Base-by-base conservation (phyloP, 768 basidiomycete species). In the Pseudohyphozyma bogoriensis region DNA sequence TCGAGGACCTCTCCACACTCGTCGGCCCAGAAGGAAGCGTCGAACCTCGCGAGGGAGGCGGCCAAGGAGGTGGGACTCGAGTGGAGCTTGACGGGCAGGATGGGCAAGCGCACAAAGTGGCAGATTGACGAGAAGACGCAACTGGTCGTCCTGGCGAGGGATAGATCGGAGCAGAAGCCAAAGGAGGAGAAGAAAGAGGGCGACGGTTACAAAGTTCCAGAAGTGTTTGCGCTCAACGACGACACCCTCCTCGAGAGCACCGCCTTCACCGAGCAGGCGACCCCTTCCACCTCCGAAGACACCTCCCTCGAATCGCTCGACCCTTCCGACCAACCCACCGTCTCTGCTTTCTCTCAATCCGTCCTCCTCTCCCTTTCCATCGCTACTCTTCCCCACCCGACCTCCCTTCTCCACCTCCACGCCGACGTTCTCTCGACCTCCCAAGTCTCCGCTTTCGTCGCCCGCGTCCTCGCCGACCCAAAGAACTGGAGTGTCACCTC, bases 401-500 rank as follows among this genome's bases (percentile, higher is more conserved):
- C 62, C 8, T 85, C 84, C 64, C 86, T 95, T 67, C 81, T 96
- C 59, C 81, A 96, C 53, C 81, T 99, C 62, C 93, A 89, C 70
- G 76, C 79, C 49, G 88, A 93, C 74, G 93, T 91, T 16, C 80
- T 99, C 55, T 95, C 92, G 32, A 79, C 80, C 53, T 88, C 89
- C 69, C 91, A 97, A 71, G 92, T 97, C 86, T 73, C 83, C 3
- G 87, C 95, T 16, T 97, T 93, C 78, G 82, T 97, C 59, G 74
- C 84, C 16, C 86, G 93, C 39, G 89, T 96, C 39, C 81, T 97
- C 65, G 78, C 84, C 2, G 89, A 96, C 71, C 89, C 91, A 2
- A 77, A 79, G 57, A 97, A 96, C 73, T 99, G 95, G 95, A 86
- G 89, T 8, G 79, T 97, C 33, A 89, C 97, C 75, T 93, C 92